These are phyloP conservation scores for Sextonia rubra DNA, from an alignment of 164 flowering plant species.

Conservation along the genomic window DNA sequence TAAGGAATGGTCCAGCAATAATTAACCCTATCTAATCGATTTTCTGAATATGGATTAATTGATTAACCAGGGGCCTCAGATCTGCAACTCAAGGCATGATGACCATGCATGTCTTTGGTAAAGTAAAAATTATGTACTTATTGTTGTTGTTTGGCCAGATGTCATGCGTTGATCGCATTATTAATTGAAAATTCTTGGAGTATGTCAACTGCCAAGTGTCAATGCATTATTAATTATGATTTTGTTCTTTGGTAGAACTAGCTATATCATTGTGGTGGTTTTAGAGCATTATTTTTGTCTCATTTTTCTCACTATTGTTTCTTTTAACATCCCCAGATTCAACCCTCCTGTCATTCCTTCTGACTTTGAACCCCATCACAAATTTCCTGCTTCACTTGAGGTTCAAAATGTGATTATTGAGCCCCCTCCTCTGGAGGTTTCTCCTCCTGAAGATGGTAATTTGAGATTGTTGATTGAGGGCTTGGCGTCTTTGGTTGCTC, in stretches of 20 bases:
- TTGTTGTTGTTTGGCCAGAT: background rate
- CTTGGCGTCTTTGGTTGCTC: constrained; percentile 78
- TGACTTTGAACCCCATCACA: constrained; percentile 71
- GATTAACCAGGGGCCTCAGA: too few relatives aligned
- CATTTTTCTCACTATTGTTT: background rate
- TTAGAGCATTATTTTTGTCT: background rate
- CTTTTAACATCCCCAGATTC: constrained; percentile 50
- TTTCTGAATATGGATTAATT: too few relatives aligned
- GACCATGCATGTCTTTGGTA: too few relatives aligned
- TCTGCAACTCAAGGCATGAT: too few relatives aligned
- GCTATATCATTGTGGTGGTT: background rate
- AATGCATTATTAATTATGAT: background rate
- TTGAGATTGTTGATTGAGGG: constrained; percentile 79
- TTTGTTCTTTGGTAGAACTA: background rate
- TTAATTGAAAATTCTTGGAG: background rate
- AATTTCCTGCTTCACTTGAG: constrained; percentile 59
- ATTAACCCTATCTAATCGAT: too few relatives aligned
- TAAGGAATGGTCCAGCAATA: too few relatives aligned
- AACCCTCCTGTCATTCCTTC: constrained; percentile 78
- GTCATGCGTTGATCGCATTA: background rate
- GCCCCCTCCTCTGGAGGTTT: constrained; percentile 69
- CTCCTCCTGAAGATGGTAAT: constrained; percentile 76
- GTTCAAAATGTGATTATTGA: constrained; percentile 25
- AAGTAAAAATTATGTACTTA: background rate
- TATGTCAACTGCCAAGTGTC: background rate